Percentiles rank a stretch among this genome's conserved stretches.
phyloP scores from a whole-genome alignment of 2,329 filamentous ascomycete genomes.

The Chrysosporium queenslandicum region DNA sequence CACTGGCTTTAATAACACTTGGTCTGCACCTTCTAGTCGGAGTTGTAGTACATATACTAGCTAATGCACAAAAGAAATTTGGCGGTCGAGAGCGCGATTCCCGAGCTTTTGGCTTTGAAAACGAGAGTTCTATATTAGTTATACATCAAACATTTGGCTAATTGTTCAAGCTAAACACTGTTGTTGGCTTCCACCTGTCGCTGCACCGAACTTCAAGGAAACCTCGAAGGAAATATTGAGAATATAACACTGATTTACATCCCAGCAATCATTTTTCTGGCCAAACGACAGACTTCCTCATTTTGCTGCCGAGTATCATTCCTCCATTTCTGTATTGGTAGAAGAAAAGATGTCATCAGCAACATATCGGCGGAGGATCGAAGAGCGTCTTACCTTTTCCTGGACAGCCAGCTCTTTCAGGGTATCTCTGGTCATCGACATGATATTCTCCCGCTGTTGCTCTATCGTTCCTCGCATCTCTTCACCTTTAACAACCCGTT shows the following conservation, averaged over 20 bases:
- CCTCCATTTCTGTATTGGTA: slow-evolving; percentile 15
- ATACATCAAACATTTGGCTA: too few species aligned
- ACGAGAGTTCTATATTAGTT: too few species aligned
- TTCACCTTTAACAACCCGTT: not conserved
- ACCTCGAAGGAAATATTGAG: not conserved
- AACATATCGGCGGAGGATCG: not conserved
- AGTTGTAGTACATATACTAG: too few species aligned
- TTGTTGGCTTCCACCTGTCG: too few species aligned
- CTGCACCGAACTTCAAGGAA: too few species aligned
- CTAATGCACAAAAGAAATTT: too few species aligned
- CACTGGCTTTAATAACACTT: too few species aligned
- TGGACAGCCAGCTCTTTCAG: slow-evolving; percentile 13
- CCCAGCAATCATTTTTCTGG: slow-evolving; percentile 16
- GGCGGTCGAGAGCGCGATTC: too few species aligned
- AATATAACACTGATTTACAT: not conserved
- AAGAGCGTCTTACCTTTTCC: slow-evolving; percentile 15
- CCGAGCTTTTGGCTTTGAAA: too few species aligned
- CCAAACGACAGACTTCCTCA: slow-evolving; percentile 18
- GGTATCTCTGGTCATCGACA: slow-evolving; percentile 7
- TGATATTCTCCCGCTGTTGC: slow-evolving; percentile 10
- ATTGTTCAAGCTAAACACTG: too few species aligned
- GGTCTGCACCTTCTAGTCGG: too few species aligned
- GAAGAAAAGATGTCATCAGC: not conserved
- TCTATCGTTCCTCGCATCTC: slow-evolving; percentile 3
- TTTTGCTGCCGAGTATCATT: slow-evolving; percentile 16